These are phyloP conservation scores for Pythium guiyangense DNA, from an alignment of 352 stramenopile genomes.

Conservation along the genomic window DNA sequence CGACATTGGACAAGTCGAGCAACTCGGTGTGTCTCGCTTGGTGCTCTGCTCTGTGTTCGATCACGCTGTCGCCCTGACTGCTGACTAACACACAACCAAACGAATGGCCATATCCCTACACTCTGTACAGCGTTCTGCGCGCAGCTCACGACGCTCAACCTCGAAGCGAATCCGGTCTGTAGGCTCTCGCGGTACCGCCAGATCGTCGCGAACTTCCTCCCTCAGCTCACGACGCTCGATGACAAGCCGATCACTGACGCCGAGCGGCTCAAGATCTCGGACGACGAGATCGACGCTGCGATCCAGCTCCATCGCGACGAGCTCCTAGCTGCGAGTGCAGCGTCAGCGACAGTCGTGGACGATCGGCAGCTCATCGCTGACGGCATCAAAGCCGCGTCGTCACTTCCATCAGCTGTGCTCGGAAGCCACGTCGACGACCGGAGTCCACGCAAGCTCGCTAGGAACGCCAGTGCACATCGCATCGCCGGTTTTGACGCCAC, in stretches of 20 bases:
- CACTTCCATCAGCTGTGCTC: background rate
- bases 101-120: background rate
- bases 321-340: slow-evolving; percentile 1
- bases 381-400: slow-evolving; percentile 16
- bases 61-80: background rate
- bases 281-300: slow-evolving; percentile 41
- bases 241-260: slow-evolving; percentile 27
- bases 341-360: slow-evolving; percentile 2
- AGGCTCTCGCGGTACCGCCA: slow-evolving; percentile 49
- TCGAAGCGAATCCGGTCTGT: slow-evolving; percentile 66
- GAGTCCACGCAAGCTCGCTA: slow-evolving; percentile 23
- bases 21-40: slow-evolving; percentile 42
- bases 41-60: background rate
- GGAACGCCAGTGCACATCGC: slow-evolving; percentile 21
- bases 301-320: slow-evolving; percentile 28
- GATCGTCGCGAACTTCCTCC: slow-evolving; percentile 70
- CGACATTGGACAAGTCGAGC: slow-evolving; percentile 75
- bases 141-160: slow-evolving; percentile 52
- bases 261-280: slow-evolving; percentile 39
- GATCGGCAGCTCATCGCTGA: slow-evolving; percentile 13
- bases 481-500: slow-evolving; percentile 8
- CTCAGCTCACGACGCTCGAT: slow-evolving; percentile 61
- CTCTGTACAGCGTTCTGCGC: slow-evolving; percentile 47
- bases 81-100: background rate
- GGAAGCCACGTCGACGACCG: slow-evolving; percentile 9